These are phyloP conservation scores for Chaetoceros tenuissimus DNA, from an alignment of 108 stramenopile species.

Conservation along the genomic window DNA sequence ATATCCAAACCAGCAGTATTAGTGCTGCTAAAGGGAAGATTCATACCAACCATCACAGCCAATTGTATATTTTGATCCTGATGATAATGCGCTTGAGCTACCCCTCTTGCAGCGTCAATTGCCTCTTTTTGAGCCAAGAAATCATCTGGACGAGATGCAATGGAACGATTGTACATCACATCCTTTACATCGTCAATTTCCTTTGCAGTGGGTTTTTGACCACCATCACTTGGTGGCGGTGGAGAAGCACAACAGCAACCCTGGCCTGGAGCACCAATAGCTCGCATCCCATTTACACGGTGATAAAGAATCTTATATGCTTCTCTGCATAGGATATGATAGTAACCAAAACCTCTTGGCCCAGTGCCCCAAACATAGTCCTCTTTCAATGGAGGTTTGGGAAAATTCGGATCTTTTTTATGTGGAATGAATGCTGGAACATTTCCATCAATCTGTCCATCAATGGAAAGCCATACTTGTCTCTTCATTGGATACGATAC, in stretches of 20 bases:
- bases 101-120: not conserved
- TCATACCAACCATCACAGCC: not conserved
- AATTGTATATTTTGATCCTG: not conserved
- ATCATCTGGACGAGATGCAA: conserved; percentile 5
- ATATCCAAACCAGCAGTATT: no score
- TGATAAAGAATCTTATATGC: conserved; percentile 1
- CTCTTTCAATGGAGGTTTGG: conserved; percentile 1
- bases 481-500: conserved; percentile 1
- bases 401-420: no score
- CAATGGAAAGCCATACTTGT: not conserved
- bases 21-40: no score
- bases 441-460: conserved; percentile 1
- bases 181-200: no score
- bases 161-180: conserved; percentile 5
- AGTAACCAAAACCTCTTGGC: conserved; percentile 6
- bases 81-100: not conserved
- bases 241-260: not conserved
- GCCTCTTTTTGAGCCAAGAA: not conserved
- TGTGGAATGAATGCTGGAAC: no score
- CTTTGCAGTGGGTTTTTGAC: no score
- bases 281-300: not conserved
- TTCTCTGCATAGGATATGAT: conserved; percentile 2
- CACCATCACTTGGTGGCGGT: no score
- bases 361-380: conserved; percentile 3
- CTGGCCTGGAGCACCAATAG: no score